Conservation (phyloP, 2,329 filamentous ascomycete species). For the Zasmidium cellare region DNA sequence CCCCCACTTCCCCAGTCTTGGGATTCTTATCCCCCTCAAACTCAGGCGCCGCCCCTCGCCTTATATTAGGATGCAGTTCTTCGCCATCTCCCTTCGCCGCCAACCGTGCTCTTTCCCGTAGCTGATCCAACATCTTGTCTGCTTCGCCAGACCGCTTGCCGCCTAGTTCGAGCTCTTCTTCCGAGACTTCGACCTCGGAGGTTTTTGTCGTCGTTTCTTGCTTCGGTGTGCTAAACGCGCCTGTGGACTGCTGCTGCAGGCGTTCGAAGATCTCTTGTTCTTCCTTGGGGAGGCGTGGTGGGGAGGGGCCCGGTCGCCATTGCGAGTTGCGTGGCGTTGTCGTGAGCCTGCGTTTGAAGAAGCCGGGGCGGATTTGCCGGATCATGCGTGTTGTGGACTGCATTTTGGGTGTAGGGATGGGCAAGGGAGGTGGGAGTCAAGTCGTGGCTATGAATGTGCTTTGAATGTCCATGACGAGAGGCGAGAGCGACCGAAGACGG, state of each 20-base stretch:
- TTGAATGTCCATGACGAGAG: background rate
- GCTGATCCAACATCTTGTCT: constrained; percentile 28
- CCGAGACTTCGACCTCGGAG: background rate
- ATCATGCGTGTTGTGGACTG: constrained; percentile 18
- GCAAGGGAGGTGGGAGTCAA: background rate
- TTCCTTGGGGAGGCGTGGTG: constrained; percentile 81
- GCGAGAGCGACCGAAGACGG: constrained; percentile 1
- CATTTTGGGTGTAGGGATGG: constrained; percentile 17
- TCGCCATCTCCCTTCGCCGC: constrained; percentile 61
- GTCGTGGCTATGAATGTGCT: too few relatives aligned
- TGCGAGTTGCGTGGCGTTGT: constrained; percentile 39
- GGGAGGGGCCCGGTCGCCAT: constrained; percentile 60
- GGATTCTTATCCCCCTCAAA: constrained; percentile 93
- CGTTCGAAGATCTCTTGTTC: constrained; percentile 89
- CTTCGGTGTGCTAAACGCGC: constrained; percentile 69
- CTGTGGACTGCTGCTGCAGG: constrained; percentile 76
- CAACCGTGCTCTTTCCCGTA: constrained; percentile 43
- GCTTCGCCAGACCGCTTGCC: constrained; percentile 20
- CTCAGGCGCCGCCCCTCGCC: constrained; percentile 79
- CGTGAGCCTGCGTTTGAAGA: constrained; percentile 34
- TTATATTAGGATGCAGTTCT: constrained; percentile 68
- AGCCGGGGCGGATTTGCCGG: constrained; percentile 30
- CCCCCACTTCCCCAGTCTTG: constrained; percentile 90
- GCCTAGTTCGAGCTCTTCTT: constrained; percentile 4
- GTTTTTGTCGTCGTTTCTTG: too few relatives aligned